Evolutionary conservation across 495 filamentous ascomycete species (phyloP).

Genomic region (Aspergillus mulundensis): DNA sequence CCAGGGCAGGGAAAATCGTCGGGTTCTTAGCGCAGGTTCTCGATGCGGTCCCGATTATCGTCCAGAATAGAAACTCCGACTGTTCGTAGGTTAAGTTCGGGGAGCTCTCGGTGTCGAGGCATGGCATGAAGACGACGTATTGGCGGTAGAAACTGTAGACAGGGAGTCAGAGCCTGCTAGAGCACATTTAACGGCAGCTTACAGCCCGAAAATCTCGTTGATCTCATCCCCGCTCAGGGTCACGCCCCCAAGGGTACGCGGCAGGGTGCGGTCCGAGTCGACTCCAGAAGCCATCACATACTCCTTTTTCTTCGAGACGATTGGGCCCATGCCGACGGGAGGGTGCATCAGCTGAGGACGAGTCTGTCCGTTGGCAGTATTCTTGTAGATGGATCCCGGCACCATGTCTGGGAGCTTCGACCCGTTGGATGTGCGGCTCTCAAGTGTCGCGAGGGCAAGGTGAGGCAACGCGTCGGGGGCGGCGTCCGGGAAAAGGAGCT

Average conservation of each 20-base stretch:
- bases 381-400: constrained; percentile 1
- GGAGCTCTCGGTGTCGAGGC: constrained; percentile 34
- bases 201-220: constrained; percentile 37
- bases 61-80: constrained; percentile 50
- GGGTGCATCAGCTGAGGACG: neutral
- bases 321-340: neutral
- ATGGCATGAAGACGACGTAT: constrained; percentile 44
- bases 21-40: constrained; percentile 38
- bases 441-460: neutral
- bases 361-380: neutral
- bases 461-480: neutral
- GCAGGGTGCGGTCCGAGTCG: neutral
- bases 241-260: constrained; percentile 29
- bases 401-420: neutral
- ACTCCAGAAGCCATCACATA: neutral
- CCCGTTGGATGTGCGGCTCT: neutral
- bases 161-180: constrained; percentile 5
- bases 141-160: constrained; percentile 41
- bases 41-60: constrained; percentile 39
- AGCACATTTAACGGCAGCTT: neutral
- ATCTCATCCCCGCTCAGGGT: constrained; percentile 30
- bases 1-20: constrained; percentile 37
- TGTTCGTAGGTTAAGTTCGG: constrained; percentile 43
- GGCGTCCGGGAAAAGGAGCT: neutral
- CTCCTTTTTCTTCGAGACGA: neutral